phyloP scores from a whole-genome alignment of 305 asterid genomes.

The Rubia occidens region DNA sequence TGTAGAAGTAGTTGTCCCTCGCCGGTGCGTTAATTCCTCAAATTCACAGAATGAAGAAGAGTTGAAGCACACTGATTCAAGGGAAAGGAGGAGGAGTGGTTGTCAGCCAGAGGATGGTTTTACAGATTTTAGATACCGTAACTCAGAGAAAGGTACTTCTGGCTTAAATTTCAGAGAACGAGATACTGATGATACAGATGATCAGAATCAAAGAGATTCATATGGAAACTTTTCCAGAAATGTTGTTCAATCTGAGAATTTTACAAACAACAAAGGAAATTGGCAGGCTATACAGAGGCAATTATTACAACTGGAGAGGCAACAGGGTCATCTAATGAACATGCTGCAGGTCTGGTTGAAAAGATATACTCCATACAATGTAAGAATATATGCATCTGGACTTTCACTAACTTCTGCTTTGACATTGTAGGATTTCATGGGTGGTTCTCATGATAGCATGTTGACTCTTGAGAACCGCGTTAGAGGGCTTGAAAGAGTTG shows the following conservation, averaged over 20 bases:
- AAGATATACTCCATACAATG: not conserved
- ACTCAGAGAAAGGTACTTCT: constrained; percentile 37
- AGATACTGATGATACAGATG: constrained; percentile 35
- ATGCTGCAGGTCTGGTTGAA: constrained; percentile 71
- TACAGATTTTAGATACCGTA: constrained; percentile 22
- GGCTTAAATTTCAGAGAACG: constrained; percentile 27
- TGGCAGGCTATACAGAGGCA: constrained; percentile 97
- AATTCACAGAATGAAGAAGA: constrained; percentile 48
- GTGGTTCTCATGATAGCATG: constrained; percentile 97
- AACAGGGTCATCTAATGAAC: constrained; percentile 89
- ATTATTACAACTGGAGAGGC: constrained; percentile 78
- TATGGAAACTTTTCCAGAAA: constrained; percentile 45
- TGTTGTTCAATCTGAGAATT: constrained; percentile 61
- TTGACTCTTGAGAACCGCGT: constrained; percentile 93
- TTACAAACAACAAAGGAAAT: constrained; percentile 62
- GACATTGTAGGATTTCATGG: constrained; percentile 78
- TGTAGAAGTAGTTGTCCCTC: constrained; percentile 94
- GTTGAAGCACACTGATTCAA: constrained; percentile 37
- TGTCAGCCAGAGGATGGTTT: constrained; percentile 37
- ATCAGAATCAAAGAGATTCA: constrained; percentile 52
- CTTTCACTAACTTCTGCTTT: constrained; percentile 22
- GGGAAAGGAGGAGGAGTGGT: constrained; percentile 35
- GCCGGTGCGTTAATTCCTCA: constrained; percentile 54
- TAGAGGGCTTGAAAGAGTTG: constrained; percentile 93
- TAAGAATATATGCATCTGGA: constrained; percentile 12